Evolutionary conservation across 768 basidiomycete species (phyloP), one percentile per base, ranked within the genome.

Genomic region (Ramaria sp.): DNA sequence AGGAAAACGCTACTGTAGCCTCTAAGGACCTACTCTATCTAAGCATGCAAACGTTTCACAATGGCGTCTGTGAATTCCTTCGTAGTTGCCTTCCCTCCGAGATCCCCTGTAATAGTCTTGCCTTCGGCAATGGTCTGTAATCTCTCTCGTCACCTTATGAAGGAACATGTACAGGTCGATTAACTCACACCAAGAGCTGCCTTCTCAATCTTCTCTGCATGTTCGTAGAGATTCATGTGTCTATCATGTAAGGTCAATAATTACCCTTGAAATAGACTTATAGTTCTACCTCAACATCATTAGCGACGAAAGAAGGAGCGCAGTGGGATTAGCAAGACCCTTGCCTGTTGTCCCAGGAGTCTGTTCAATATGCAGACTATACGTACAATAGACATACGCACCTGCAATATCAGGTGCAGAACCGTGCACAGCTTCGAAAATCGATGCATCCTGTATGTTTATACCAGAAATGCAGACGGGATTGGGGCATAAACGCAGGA

Each of bases 331-430:
- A 65, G 96, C 95, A 61, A 92, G 74, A 59, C 90, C 90, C 66
- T 91, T 88, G 64, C 89, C 87, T 86, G 53, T 44, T 55, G 52
- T 48, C 41, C 48, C 55, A 27, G 45, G 16, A 20, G 38, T 27
- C 28, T 15, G 42, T 37, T 30, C 45, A 16, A 47, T 27, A 28
- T 2, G 10, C 18, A n/a, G n/a, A n/a, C n/a, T 18, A 24, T 44
- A 18, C 42, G 27, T 37, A 24, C 30, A 18, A 34, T n/a, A 37
- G 52, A 49, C 50, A 64, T 60, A 48, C 73, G 65, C 72, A 73
- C 90, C 94, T 60, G 90, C 95, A 66, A 98, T 99, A 69, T 98
- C 96, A n/a, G 96, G 95, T 6, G 96, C 96, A 18, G 94, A 97
- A 55, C 96, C 96, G 71, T 99, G 96, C 10, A 99, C 96, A 58